Percentiles rank a stretch among this genome's conserved stretches.
These are phyloP conservation scores for Pyrus communis DNA, from an alignment of 306 rosid genomes.

Conservation along the genomic window DNA sequence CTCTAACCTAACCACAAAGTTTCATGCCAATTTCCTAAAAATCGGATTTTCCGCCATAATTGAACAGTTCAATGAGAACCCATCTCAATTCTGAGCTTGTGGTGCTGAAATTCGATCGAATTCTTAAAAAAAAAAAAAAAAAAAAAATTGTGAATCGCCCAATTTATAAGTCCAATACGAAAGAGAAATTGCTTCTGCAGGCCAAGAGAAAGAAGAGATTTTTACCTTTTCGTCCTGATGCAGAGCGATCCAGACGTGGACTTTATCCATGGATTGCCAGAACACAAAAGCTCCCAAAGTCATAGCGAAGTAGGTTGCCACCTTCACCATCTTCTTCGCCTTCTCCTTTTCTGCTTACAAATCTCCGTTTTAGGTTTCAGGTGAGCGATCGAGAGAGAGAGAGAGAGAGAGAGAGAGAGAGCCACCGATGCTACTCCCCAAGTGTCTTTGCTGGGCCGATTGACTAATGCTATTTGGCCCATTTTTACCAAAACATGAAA, in stretches of 20 bases:
- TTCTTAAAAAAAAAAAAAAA: background rate
- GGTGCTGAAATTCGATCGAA: background rate
- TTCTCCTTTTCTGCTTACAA: background rate
- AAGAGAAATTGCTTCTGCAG: background rate
- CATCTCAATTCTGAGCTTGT: background rate
- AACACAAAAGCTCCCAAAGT: constrained; percentile 82
- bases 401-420: background rate
- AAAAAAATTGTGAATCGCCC: background rate
- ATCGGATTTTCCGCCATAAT: background rate
- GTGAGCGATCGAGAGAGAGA: too few species aligned
- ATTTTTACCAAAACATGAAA: background rate
- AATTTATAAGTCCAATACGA: background rate
- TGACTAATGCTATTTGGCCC: background rate
- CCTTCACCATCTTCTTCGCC: constrained; percentile 61
- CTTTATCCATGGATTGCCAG: constrained; percentile 88
- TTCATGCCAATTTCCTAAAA: background rate
- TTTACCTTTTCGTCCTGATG: constrained; percentile 92
- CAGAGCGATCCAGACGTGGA: constrained; percentile 98
- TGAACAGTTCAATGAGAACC: background rate
- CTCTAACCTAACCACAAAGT: background rate
- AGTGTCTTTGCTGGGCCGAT: background rate
- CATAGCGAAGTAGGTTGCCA: constrained; percentile 79
- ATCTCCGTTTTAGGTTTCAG: background rate
- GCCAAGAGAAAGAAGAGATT: background rate
- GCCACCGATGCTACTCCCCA: background rate